A percentile compares a stretch with the other conserved stretches of the same genome.
phyloP scores from a whole-genome alignment of 1,284 basidiomycete genomes.

The Volvariella surrecta region DNA sequence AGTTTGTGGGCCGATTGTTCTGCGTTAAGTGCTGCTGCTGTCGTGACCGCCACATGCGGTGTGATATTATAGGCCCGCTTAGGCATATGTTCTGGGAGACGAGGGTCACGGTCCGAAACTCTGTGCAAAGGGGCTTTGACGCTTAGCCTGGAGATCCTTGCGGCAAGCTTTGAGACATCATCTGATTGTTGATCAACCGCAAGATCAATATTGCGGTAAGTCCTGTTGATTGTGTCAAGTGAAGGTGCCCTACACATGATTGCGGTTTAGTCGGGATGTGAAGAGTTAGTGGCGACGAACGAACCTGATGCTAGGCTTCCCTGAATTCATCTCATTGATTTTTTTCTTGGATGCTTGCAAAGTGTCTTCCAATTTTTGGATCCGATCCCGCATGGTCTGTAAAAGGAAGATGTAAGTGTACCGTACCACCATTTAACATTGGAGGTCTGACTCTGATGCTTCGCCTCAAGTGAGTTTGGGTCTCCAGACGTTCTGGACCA shows the following conservation, averaged over 20 bases:
- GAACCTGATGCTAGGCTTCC: slow-evolving; percentile 56
- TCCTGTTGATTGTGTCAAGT: slow-evolving; percentile 76
- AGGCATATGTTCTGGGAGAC: slow-evolving; percentile 27
- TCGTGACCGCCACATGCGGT: slow-evolving; percentile 58
- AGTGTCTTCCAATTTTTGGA: slow-evolving; percentile 73
- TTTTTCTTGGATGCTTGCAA: slow-evolving; percentile 64
- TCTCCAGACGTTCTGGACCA: slow-evolving; percentile 84
- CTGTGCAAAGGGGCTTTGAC: slow-evolving; percentile 19
- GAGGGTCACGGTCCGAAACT: slow-evolving; percentile 26
- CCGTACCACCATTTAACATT: neutral
- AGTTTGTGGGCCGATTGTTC: slow-evolving; percentile 64
- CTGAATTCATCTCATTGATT: slow-evolving; percentile 53
- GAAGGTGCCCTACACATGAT: slow-evolving; percentile 56
- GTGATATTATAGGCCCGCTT: slow-evolving; percentile 39
- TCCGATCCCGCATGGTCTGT: slow-evolving; percentile 59
- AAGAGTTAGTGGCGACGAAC: slow-evolving; percentile 14
- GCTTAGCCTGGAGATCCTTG: slow-evolving; percentile 48
- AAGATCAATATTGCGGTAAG: slow-evolving; percentile 75
- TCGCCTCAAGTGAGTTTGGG: slow-evolving; percentile 67
- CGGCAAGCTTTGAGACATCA: slow-evolving; percentile 47
- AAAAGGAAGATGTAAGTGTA: slow-evolving; percentile 8
- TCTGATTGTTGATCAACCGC: slow-evolving; percentile 55
- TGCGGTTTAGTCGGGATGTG: slow-evolving; percentile 1
- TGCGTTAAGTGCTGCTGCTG: slow-evolving; percentile 70
- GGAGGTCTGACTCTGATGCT: slow-evolving; percentile 48